Conservation (phyloP, 208 protist genomes). For the Crithidia thermophila region DNA sequence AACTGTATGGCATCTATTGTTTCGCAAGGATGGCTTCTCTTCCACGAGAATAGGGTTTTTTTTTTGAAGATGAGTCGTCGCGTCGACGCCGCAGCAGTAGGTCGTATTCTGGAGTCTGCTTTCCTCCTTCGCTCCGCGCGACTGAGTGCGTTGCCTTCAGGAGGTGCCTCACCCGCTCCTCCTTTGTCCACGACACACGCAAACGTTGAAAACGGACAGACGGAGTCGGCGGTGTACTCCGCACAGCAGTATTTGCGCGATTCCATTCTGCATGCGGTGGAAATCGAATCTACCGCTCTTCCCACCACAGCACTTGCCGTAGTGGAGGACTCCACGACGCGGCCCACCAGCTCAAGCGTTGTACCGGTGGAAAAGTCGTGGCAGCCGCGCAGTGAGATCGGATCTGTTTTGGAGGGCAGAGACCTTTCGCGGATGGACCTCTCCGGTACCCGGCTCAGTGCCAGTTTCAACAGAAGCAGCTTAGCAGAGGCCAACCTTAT, state of each 20-base stretch:
- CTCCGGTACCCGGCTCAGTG: conserved; percentile 45
- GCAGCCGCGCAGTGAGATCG: conserved; percentile 41
- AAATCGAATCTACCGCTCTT: conserved; percentile 16
- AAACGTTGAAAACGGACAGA: background rate
- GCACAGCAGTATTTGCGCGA: conserved; percentile 38
- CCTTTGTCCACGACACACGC: too few species aligned
- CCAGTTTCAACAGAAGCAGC: conserved; percentile 75
- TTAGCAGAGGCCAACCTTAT: conserved; percentile 37
- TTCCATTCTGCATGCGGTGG: conserved; percentile 41
- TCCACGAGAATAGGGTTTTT: background rate
- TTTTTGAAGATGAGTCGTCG: conserved; percentile 47
- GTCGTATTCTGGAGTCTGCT: conserved; percentile 55
- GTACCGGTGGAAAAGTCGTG: conserved; percentile 1
- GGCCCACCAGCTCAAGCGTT: background rate
- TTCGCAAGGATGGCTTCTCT: background rate
- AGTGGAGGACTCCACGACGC: background rate
- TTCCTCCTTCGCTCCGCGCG: conserved; percentile 28
- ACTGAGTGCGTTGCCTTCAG: conserved; percentile 7
- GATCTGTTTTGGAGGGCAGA: conserved; percentile 68
- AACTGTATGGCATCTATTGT: too few species aligned
- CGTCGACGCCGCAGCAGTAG: conserved; percentile 31
- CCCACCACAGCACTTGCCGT: background rate
- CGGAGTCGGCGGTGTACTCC: background rate
- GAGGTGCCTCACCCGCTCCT: background rate
- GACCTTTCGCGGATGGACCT: conserved; percentile 63